These are phyloP conservation scores for Hyparrhenia diplandra DNA, from an alignment of 176 grass and related monocot species.

Conservation along the genomic window DNA sequence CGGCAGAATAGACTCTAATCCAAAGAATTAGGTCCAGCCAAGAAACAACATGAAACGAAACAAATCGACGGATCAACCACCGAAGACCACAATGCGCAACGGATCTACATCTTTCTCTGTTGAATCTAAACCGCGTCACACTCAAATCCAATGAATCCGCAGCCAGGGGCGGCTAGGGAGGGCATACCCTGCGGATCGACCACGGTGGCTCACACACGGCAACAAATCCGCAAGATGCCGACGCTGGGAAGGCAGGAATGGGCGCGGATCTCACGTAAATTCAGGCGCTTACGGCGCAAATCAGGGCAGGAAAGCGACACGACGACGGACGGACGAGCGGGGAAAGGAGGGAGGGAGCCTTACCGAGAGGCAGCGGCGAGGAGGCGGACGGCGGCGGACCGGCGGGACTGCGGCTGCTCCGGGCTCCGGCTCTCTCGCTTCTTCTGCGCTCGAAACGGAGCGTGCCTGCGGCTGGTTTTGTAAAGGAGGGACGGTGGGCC, in stretches of 20 bases:
- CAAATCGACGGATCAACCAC: neutral
- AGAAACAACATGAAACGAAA: neutral
- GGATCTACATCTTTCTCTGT: neutral
- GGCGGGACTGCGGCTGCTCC: neutral
- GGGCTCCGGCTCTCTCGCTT: neutral
- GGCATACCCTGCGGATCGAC: neutral
- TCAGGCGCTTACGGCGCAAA: neutral
- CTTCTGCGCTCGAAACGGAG: slow-evolving; percentile 14
- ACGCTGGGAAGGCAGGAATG: neutral
- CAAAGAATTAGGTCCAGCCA: neutral
- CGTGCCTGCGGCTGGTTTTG: neutral
- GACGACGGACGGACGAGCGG: too few relatives aligned
- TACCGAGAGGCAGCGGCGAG: neutral
- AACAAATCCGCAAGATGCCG: slow-evolving; percentile 8
- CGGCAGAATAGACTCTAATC: too few relatives aligned
- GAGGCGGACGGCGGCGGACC: neutral
- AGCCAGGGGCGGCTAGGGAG: neutral
- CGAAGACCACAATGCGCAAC: slow-evolving; percentile 4
- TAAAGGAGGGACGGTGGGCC: neutral
- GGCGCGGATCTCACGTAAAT: slow-evolving; percentile 28
- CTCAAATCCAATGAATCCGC: neutral
- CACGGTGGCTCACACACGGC: neutral
- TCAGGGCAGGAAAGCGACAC: neutral
- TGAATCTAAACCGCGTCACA: neutral
- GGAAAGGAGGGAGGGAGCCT: neutral